phyloP scores from a whole-genome alignment of 2,329 filamentous ascomycete species.

The Fusarium bulbicola region DNA sequence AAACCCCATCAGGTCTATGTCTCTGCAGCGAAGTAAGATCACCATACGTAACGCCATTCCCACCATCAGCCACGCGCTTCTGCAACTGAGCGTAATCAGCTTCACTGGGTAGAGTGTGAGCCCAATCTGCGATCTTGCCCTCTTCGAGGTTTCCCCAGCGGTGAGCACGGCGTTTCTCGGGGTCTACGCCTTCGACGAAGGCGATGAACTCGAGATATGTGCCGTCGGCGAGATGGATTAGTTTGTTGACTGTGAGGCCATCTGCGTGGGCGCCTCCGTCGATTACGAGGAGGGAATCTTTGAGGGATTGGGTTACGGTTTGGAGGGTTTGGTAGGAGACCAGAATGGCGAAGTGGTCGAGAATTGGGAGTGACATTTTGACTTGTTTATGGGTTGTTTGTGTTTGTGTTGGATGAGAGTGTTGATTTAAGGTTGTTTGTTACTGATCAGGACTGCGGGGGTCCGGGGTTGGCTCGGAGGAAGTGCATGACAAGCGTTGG shows the following conservation, averaged over 20 bases:
- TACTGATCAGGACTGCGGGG: constrained; percentile 15
- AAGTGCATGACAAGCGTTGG: background rate
- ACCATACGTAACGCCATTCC: constrained; percentile 54
- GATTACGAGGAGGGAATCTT: constrained; percentile 64
- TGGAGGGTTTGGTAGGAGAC: constrained; percentile 61
- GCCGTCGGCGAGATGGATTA: constrained; percentile 70
- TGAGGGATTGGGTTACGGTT: constrained; percentile 60
- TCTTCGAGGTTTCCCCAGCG: constrained; percentile 65
- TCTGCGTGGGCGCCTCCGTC: constrained; percentile 70
- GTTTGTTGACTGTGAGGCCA: constrained; percentile 67
- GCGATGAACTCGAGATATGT: constrained; percentile 74
- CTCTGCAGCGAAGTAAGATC: constrained; percentile 63
- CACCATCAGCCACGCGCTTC: constrained; percentile 45
- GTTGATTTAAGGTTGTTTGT: background rate
- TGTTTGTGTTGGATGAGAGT: background rate
- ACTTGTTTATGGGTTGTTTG: background rate
- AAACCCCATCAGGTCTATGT: constrained; percentile 61
- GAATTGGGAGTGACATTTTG: constrained; percentile 40
- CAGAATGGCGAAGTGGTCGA: constrained; percentile 74
- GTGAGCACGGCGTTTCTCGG: constrained; percentile 56
- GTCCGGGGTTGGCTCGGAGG: constrained; percentile 31
- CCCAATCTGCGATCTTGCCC: constrained; percentile 67
- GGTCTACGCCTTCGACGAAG: constrained; percentile 59
- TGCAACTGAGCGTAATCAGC: constrained; percentile 51
- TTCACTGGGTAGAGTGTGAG: constrained; percentile 57